These are phyloP conservation scores for Nitzschia sp. DNA, from an alignment of 108 stramenopile species.

Conservation along the genomic window DNA sequence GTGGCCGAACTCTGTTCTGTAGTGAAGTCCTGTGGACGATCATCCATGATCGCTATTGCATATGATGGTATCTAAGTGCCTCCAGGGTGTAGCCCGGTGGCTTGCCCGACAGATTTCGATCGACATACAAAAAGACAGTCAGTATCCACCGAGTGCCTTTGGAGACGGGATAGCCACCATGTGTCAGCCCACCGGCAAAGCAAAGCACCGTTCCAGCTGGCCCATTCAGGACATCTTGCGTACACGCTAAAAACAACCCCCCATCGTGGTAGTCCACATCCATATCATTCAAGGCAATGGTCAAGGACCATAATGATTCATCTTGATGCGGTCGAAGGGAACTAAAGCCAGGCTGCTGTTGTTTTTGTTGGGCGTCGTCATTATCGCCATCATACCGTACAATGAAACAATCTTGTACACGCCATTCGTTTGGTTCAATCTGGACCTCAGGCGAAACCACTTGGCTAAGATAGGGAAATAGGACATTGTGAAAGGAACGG, in stretches of 20 bases:
- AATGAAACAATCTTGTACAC: conserved; percentile 57
- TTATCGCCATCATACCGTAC: conserved; percentile 47
- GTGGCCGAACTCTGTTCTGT: too few species aligned
- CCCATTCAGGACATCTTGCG: conserved; percentile 29
- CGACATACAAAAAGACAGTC: conserved; percentile 18
- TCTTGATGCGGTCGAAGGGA: conserved; percentile 35
- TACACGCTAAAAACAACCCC: conserved; percentile 44
- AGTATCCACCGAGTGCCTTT: conserved; percentile 24
- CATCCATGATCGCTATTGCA: too few species aligned
- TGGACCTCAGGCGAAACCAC: conserved; percentile 1
- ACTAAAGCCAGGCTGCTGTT: conserved; percentile 8
- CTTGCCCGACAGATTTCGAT: conserved; percentile 10
- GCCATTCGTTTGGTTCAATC: conserved; percentile 7
- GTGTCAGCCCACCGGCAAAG: conserved; percentile 20
- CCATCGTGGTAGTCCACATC: conserved; percentile 41
- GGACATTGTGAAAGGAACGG: neutral
- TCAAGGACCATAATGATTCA: conserved; percentile 48
- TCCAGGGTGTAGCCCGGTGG: conserved; percentile 10
- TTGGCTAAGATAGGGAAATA: neutral
- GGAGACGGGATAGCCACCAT: conserved; percentile 23
- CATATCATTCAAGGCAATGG: conserved; percentile 48
- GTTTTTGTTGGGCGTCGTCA: neutral
- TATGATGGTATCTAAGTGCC: too few species aligned
- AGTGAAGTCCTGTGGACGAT: too few species aligned
- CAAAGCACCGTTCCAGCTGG: conserved; percentile 17